Conservation (phyloP, 257 asterid genomes). For the Parsonsia alboflavescens region DNA sequence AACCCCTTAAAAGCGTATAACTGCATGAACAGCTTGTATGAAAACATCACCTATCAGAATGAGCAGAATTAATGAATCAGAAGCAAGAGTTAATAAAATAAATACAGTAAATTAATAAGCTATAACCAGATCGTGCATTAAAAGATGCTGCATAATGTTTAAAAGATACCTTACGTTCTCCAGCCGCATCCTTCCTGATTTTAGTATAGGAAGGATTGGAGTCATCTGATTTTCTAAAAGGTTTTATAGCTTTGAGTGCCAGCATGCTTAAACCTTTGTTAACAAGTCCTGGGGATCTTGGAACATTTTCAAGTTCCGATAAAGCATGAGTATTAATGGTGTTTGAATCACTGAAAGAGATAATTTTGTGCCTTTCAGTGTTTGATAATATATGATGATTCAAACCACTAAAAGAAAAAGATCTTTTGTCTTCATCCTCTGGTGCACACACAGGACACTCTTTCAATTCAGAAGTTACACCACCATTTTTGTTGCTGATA, state of each 20-base stretch:
- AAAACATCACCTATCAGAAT: conserved; percentile 40
- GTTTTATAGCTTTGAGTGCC: too few relatives aligned
- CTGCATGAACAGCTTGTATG: conserved; percentile 58
- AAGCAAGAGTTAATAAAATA: not conserved
- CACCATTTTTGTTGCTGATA: not conserved
- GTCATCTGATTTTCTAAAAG: not conserved
- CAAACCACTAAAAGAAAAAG: not conserved
- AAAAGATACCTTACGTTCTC: conserved; percentile 23
- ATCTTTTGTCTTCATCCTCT: not conserved
- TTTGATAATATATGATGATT: not conserved
- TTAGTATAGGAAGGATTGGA: not conserved
- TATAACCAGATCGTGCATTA: not conserved
- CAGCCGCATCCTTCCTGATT: not conserved
- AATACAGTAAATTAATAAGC: not conserved
- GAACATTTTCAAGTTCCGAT: too few relatives aligned
- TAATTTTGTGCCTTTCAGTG: not conserved
- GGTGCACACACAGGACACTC: not conserved
- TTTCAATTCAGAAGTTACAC: not conserved
- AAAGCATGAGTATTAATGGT: not conserved
- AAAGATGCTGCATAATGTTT: not conserved
- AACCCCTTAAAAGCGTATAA: conserved; percentile 49
- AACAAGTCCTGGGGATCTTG: too few relatives aligned
- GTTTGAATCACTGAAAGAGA: not conserved
- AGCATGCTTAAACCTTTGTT: too few relatives aligned
- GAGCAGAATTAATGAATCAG: not conserved